Evolutionary conservation across 768 basidiomycete genomes (phyloP), one percentile per base, ranked within the genome.

Genomic region (Auricularia sp.): DNA sequence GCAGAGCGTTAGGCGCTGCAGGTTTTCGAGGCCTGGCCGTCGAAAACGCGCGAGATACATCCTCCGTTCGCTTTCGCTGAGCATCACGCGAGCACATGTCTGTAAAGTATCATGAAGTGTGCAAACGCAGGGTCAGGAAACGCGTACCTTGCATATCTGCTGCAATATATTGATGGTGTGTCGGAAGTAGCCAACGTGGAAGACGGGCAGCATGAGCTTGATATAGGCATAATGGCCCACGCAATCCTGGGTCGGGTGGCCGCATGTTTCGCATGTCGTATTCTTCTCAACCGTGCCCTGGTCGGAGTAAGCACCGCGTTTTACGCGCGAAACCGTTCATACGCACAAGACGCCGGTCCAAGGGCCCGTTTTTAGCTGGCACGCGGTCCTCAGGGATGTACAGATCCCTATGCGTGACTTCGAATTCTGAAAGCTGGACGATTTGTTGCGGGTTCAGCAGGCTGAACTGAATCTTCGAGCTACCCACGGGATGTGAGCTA

Each of bases 221-320:
- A 99, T 98, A 77, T 98, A 98, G 3, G 95, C 95, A 73, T 97
- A 98, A 75, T 99, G 97, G 1, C 97, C 97, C 29, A 97, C 95
- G 72, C 97, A 99, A 66, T 97, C 93, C 2, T 93, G 90, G 35
- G 92, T 87, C 18, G 84, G 87, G 67, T 93, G 84, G 7, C 93
- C 93, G 71, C 97, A 99, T 0, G 97, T 99, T 75, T 95, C 91
- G 76, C 97, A 99, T 71, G 87, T 89, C 34, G 89, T 84, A 65
- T 80, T 84, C 79, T 98, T 98, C 73, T 97, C 94, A 47, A 92
- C 91, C 3, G 94, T 96, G 53, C 97, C 97, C 95, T 97, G 68
- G 36, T 61, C 59, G 62, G 23, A 34, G 34, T 4, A 36, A 54
- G 7, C 14, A 16, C 42, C 34, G 60, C 34, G 42, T 35, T 43